These are phyloP conservation scores for Suillus ampliporus DNA, from an alignment of 768 basidiomycete species.

Conservation along the genomic window DNA sequence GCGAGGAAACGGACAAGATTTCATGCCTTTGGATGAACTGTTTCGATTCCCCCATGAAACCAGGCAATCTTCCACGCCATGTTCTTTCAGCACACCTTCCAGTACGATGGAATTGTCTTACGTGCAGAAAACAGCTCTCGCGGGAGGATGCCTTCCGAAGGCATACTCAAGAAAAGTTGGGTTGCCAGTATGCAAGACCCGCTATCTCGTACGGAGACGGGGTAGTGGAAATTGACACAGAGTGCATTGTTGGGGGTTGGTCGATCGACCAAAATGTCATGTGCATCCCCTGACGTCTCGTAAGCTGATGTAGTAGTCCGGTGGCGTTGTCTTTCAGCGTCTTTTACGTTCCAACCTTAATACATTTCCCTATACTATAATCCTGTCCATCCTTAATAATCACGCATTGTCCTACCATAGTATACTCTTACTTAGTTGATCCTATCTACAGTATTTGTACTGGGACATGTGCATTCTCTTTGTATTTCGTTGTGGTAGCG, in stretches of 20 bases:
- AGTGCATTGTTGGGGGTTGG: neutral
- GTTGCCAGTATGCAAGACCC: neutral
- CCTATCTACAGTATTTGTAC: neutral
- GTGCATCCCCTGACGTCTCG: neutral
- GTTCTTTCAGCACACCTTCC: neutral
- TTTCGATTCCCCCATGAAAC: neutral
- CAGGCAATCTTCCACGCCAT: neutral
- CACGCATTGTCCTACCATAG: neutral
- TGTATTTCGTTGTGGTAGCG: neutral
- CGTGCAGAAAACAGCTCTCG: neutral
- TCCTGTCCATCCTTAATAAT: neutral
- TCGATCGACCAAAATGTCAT: neutral
- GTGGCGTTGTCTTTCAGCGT: neutral
- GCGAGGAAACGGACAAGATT: neutral
- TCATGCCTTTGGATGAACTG: neutral
- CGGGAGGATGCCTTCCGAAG: slow-evolving; percentile 5
- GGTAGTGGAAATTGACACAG: neutral
- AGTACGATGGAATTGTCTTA: neutral
- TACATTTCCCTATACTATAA: neutral
- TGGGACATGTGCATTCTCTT: neutral
- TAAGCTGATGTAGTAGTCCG: neutral
- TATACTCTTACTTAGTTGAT: neutral
- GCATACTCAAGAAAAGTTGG: neutral
- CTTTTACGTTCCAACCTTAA: neutral
- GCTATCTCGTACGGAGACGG: neutral